A percentile compares a stretch with the other conserved stretches of the same genome.
Conservation (phyloP, 352 stramenopile species). For the Phytophthora citricola region DNA sequence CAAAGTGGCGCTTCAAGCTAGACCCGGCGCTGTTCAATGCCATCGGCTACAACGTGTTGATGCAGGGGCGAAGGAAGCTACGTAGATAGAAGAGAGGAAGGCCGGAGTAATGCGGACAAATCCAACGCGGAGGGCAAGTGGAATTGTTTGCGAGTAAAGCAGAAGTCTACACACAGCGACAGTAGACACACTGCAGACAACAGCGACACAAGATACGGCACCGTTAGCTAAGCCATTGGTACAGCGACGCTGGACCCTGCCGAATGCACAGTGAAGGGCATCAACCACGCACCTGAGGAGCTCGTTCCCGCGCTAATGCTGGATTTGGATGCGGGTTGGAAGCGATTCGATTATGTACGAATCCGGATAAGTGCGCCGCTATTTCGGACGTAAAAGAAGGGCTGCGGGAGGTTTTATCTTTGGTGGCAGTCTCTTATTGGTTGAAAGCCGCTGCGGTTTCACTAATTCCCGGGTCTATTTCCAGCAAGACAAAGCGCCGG, state of each 20-base stretch:
- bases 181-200: conserved; percentile 6
- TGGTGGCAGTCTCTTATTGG: conserved; percentile 62
- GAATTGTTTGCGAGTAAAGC: conserved; percentile 27
- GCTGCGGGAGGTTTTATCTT: conserved; percentile 35
- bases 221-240: too few species aligned
- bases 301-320: conserved; percentile 7
- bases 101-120: neutral
- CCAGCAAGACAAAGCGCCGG: conserved; percentile 10
- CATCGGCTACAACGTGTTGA: conserved; percentile 15
- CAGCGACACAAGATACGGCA: conserved; percentile 1
- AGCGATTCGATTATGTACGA: conserved; percentile 4
- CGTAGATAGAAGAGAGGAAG: conserved; percentile 10
- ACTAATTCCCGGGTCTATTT: conserved; percentile 36
- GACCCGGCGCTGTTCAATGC: conserved; percentile 19
- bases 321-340: neutral
- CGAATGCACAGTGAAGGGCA: conserved; percentile 8
- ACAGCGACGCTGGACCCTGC: too few species aligned
- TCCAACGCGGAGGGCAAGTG: conserved; percentile 14
- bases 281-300: conserved; percentile 14
- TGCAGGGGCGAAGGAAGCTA: neutral
- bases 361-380: conserved; percentile 5
- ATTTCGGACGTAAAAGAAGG: conserved; percentile 31
- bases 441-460: conserved; percentile 21
- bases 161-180: conserved; percentile 6
- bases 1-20: conserved; percentile 57